Percentiles rank a stretch among this genome's conserved stretches.
Conservation (phyloP, 345 rosid genomes). For the Bruguiera gymnorhiza region DNA sequence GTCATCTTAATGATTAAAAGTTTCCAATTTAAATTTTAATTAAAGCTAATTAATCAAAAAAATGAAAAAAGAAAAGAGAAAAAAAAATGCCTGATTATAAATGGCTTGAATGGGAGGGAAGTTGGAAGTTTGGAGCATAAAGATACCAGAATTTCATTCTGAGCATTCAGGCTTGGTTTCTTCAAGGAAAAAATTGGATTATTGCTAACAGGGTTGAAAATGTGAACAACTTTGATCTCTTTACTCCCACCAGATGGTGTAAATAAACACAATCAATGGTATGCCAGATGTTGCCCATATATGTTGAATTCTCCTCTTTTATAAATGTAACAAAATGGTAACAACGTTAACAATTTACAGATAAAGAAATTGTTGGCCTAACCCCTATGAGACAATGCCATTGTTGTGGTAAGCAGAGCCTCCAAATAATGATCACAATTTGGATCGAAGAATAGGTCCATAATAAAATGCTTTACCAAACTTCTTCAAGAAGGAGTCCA, state of each 20-base stretch:
- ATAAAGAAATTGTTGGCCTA: too few species aligned
- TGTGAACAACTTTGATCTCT: not conserved
- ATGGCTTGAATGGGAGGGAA: too few species aligned
- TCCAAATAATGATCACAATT: not conserved
- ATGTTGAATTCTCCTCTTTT: not conserved
- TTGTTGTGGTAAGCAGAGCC: not conserved
- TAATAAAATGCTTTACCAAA: not conserved
- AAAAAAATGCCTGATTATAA: too few species aligned
- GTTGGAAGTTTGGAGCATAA: too few species aligned
- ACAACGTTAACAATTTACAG: too few species aligned
- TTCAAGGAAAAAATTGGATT: not conserved
- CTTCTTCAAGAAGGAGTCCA: slow-evolving; percentile 5
- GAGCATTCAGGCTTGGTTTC: not conserved
- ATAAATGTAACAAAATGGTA: not conserved
- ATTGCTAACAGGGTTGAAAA: not conserved
- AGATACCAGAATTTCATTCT: too few species aligned
- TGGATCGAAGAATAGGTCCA: not conserved
- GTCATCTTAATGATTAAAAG: too few species aligned
- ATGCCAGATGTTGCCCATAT: slow-evolving; percentile 9
- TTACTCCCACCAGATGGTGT: too few species aligned
- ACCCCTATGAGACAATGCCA: not conserved
- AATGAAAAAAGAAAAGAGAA: too few species aligned
- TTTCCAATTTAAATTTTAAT: too few species aligned
- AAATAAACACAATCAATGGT: slow-evolving; percentile 1
- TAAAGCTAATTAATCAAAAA: too few species aligned